Evolutionary conservation across 805 yeast species (phyloP), one percentile per base, ranked within the genome.

Genomic region (Barnettozyma salicaria): DNA sequence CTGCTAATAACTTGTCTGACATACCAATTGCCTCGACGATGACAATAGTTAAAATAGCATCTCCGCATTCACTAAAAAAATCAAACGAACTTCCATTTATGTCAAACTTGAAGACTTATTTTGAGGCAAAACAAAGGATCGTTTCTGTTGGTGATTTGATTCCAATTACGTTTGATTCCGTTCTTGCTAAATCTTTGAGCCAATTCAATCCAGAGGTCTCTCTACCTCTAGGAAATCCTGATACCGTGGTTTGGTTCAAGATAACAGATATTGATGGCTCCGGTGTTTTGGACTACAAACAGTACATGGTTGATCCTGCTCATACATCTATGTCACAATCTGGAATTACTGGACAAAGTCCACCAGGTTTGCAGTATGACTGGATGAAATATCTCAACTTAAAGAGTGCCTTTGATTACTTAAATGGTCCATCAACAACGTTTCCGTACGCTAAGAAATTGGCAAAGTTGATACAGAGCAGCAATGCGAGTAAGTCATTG

Each of bases 241-340:
- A 88, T 53, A 65, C 75, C 0, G 71, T 89, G 14, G 95, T 88
- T 0, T 90, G 96, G 96, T 90, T 88, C 59, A 74, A 74, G 47
- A 72, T 90, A 2, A 66, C 74, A 2, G 80, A 72, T 4, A 51
- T 62, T 5, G 70, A 69, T 4, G 64, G 58, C 0, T 18, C 24
- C 6, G 19, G 26, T 3, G 53, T 60, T 3, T 44, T 43, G 5
- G 36, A 45, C 20, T 35, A 34, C 17, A 5, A 54, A 43, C 80
- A 76, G 48, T 81, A 61, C 47, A 53, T 78, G 1, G 71, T 89
- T 24, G 88, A 83, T 55, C 78, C 95, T 0, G 44, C 65, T 0
- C 72, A 71, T 41, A 84, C 96, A 0, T 68, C 79, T 30, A 68
- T 90, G 67, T 68, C 24, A 45, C 92, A 78, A 50, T 67, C 78